Conservation (phyloP, 768 basidiomycete genomes). For the Suillus paluster region DNA sequence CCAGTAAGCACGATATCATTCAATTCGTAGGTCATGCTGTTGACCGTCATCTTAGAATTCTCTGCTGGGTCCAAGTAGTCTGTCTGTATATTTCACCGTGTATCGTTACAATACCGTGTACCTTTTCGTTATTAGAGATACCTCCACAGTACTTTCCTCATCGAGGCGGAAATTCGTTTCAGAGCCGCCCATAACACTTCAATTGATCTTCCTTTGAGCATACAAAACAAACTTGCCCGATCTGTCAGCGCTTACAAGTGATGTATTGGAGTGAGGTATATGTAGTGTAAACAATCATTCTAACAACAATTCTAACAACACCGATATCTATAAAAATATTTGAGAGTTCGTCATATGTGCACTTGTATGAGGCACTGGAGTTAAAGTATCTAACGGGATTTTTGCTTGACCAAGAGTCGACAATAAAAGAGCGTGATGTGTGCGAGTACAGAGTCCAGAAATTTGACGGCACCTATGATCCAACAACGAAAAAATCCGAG, state of each 20-base stretch:
- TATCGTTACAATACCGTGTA: slow-evolving; percentile 41
- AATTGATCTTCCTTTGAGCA: not conserved
- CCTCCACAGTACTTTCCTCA: slow-evolving; percentile 16
- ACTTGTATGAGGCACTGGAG: not conserved
- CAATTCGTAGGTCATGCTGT: not conserved
- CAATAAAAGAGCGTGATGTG: not conserved
- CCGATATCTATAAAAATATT: not conserved
- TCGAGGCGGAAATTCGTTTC: not conserved
- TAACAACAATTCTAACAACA: not conserved
- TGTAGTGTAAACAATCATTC: not conserved
- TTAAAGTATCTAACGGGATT: not conserved
- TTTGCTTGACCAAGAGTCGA: not conserved
- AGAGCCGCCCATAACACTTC: not conserved
- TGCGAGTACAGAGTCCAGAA: not conserved
- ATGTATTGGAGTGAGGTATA: not conserved
- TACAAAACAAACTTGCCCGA: no score
- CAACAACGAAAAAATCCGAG: not conserved
- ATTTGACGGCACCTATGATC: not conserved
- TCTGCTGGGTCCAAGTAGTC: slow-evolving; percentile 61
- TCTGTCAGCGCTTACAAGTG: not conserved
- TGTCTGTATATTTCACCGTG: slow-evolving; percentile 25
- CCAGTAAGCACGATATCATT: slow-evolving; percentile 49
- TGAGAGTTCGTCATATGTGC: not conserved
- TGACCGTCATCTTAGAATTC: slow-evolving; percentile 48
- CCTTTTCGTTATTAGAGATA: slow-evolving; percentile 35